A percentile compares a stretch with the other conserved stretches of the same genome.
Conservation (phyloP, 169 alveolate species). For the Amoebophrya sp. region DNA sequence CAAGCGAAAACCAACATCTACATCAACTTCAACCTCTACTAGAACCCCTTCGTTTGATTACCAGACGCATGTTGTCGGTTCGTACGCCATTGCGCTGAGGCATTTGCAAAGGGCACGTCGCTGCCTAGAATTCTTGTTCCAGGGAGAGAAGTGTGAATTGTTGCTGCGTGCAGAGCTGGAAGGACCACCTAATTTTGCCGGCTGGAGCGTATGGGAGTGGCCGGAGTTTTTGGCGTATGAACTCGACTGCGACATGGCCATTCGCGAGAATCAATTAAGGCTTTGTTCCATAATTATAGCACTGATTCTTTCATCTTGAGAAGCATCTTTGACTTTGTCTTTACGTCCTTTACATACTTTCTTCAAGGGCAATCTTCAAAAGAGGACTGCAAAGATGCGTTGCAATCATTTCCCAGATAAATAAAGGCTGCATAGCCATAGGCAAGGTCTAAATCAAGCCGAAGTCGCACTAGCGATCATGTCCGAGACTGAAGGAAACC, state of each 20-base stretch:
- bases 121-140: background rate
- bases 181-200: background rate
- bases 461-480: background rate
- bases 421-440: too few relatives aligned
- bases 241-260: background rate
- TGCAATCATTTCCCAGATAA: too few relatives aligned
- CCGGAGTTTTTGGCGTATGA: conserved; percentile 16
- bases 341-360: too few relatives aligned
- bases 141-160: background rate
- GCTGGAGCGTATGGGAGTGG: conserved; percentile 18
- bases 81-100: conserved; percentile 23
- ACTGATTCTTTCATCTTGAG: too few relatives aligned
- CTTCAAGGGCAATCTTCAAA: too few relatives aligned
- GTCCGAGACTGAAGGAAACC: background rate
- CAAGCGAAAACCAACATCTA: background rate
- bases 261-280: too few relatives aligned
- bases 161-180: conserved; percentile 6
- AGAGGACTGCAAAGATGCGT: too few relatives aligned
- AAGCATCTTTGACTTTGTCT: too few relatives aligned
- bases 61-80: conserved; percentile 16
- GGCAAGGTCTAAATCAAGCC: too few relatives aligned
- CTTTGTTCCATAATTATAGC: too few relatives aligned
- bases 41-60: too few relatives aligned
- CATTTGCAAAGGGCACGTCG: conserved; percentile 23
- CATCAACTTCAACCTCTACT: background rate